phyloP scores from a whole-genome alignment of 345 rosid species.

The Citrus hindsii region DNA sequence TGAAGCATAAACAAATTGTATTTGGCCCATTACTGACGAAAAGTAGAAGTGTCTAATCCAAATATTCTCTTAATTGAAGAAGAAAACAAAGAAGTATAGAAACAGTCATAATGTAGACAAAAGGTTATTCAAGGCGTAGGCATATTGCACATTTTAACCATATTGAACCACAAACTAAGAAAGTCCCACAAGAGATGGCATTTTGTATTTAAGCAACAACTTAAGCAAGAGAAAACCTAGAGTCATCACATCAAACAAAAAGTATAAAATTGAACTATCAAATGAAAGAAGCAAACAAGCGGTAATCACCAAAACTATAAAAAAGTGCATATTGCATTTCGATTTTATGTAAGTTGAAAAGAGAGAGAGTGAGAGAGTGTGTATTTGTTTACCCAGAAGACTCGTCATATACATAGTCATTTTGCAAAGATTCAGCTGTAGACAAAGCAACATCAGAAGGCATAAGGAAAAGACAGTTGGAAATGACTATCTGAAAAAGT shows the following conservation, averaged over 20 bases:
- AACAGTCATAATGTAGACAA: neutral
- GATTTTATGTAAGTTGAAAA: neutral
- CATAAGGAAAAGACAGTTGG: conserved; percentile 2
- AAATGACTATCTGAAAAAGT: conserved; percentile 1
- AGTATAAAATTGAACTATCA: neutral
- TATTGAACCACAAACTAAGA: conserved; percentile 1
- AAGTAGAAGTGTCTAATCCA: neutral
- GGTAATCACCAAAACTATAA: neutral
- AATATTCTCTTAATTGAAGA: neutral
- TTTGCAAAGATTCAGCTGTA: conserved; percentile 55
- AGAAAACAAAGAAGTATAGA: neutral
- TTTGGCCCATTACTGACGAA: neutral
- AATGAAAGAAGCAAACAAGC: neutral
- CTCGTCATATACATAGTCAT: conserved; percentile 83
- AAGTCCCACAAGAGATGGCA: neutral
- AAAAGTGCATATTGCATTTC: neutral
- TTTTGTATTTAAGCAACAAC: neutral
- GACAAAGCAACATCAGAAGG: conserved; percentile 8
- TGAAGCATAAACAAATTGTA: neutral
- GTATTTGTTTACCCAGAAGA: conserved; percentile 63
- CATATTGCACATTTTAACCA: neutral
- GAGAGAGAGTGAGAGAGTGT: neutral
- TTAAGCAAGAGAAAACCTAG: neutral
- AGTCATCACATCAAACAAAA: neutral
- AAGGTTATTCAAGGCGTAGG: neutral